Base-by-base conservation (phyloP, 2,329 filamentous ascomycete species). In the Penicillium sp. region DNA sequence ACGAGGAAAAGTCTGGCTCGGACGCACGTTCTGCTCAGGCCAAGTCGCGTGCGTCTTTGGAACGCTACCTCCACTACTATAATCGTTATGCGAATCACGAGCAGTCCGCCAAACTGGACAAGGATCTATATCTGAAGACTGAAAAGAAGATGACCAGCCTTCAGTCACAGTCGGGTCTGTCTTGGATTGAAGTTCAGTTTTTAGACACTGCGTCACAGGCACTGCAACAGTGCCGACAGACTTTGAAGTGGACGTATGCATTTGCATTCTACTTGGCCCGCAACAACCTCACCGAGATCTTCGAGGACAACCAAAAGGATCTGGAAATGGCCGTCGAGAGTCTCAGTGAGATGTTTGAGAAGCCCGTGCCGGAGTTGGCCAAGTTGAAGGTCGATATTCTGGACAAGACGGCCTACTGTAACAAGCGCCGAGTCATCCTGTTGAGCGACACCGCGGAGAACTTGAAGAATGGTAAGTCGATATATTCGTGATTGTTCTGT, bases 1-100 rank as follows among this genome's bases (percentile, higher is more conserved):
- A 88, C 64, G 94, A 99, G 68, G 94, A 97, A 76, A 96, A 94
- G 80, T 95, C 90, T 59, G 94, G 94, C 2, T 80, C 85, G 0
- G 92, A 96, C 50, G 94, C 94, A 4, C 82, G 94, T 31, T 91
- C 95, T 70, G 91, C 90, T 1, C 94, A 99, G 70, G 90, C 94
- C 2, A 91, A 87, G 69, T 96, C 90, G 8, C 82, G 94, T 24
- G 88, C 92, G 27, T 96, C 90, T 0, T 78, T 99, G 14, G 92
- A 99, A 72, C 85, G 94, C n/a, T 99, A 99, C 60, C 78, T 99
- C 7, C 92, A 99, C 71, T 99, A 99, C 77, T 99, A 99, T 78
- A 99, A 99, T 69, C 89, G 94, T 44, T 99, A 97, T 67, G 92
- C 94, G 57, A 99, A 99, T 74, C 94, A 99, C 75, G 94, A 99